Conservation (phyloP, 23 red algal species). For the Chondrus crispus region DNA sequence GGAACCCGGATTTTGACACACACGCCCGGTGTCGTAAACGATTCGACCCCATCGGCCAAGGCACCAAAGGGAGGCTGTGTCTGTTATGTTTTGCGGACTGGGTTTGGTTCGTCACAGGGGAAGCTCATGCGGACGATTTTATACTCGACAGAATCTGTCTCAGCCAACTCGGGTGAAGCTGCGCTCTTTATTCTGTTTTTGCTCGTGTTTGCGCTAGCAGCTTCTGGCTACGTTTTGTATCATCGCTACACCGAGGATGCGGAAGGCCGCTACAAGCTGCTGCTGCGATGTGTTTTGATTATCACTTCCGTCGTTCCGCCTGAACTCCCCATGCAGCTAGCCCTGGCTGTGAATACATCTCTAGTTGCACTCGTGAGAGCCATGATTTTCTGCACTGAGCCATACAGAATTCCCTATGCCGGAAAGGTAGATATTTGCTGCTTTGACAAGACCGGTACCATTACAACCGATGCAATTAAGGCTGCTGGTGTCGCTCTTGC, state of each 20-base stretch:
- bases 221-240: slow-evolving; percentile 92
- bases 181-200: slow-evolving; percentile 86
- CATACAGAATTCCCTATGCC: slow-evolving; percentile 93
- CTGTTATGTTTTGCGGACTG: slow-evolving; percentile 90
- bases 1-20: slow-evolving; percentile 83
- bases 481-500: slow-evolving; percentile 63
- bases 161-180: slow-evolving; percentile 85
- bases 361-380: slow-evolving; percentile 73
- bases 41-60: slow-evolving; percentile 13
- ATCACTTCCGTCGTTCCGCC: slow-evolving; percentile 97
- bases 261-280: slow-evolving; percentile 78
- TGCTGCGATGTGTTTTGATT: slow-evolving; percentile 93
- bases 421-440: slow-evolving; percentile 95
- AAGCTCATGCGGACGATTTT: slow-evolving; percentile 97
- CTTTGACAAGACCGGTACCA: slow-evolving; percentile 98
- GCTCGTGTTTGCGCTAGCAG: slow-evolving; percentile 87
- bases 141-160: slow-evolving; percentile 83
- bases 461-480: slow-evolving; percentile 86
- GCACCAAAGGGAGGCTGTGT: slow-evolving; percentile 77
- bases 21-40: slow-evolving; percentile 28
- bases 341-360: slow-evolving; percentile 89
- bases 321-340: slow-evolving; percentile 94
- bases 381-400: slow-evolving; percentile 97
- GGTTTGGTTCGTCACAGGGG: slow-evolving; percentile 95
- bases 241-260: slow-evolving; percentile 62